Conservation (phyloP, 169 alveolate genomes). For the Plasmodium ovale region DNA sequence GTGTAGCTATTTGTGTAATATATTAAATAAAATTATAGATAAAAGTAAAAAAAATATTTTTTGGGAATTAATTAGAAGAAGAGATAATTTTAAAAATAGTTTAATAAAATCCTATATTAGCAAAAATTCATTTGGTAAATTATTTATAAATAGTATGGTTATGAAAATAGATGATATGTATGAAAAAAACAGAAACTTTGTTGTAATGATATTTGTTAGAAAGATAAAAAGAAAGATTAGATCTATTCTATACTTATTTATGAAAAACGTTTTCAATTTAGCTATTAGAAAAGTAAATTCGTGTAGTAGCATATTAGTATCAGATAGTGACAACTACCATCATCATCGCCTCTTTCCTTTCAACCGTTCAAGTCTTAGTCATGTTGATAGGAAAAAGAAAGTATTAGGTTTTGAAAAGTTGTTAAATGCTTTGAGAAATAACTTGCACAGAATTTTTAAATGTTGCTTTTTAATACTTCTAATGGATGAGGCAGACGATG, state of each 20-base stretch:
- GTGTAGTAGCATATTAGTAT: background rate
- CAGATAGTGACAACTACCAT: background rate
- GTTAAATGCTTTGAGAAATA: constrained; percentile 11
- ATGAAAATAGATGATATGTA: constrained; percentile 8
- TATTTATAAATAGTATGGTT: constrained; percentile 36
- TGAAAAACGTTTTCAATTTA: constrained; percentile 10
- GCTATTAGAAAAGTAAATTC: background rate
- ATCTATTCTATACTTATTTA: constrained; percentile 7
- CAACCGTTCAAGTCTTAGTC: background rate
- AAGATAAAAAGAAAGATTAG: constrained; percentile 41
- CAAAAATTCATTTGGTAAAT: constrained; percentile 8
- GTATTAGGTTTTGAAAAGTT: constrained; percentile 13
- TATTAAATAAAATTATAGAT: constrained; percentile 24
- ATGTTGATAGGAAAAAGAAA: background rate
- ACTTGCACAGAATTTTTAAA: background rate
- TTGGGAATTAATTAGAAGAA: constrained; percentile 25
- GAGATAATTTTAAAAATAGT: constrained; percentile 37
- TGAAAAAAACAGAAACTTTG: constrained; percentile 32
- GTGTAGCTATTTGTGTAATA: constrained; percentile 26
- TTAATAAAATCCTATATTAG: constrained; percentile 21
- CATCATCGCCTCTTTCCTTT: background rate
- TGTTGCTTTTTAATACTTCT: background rate
- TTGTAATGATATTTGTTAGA: constrained; percentile 12
- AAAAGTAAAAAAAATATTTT: constrained; percentile 29
- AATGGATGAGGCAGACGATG: background rate